Conservation (phyloP, 2,329 filamentous ascomycete genomes). For the Aspergillus phoenicis region DNA sequence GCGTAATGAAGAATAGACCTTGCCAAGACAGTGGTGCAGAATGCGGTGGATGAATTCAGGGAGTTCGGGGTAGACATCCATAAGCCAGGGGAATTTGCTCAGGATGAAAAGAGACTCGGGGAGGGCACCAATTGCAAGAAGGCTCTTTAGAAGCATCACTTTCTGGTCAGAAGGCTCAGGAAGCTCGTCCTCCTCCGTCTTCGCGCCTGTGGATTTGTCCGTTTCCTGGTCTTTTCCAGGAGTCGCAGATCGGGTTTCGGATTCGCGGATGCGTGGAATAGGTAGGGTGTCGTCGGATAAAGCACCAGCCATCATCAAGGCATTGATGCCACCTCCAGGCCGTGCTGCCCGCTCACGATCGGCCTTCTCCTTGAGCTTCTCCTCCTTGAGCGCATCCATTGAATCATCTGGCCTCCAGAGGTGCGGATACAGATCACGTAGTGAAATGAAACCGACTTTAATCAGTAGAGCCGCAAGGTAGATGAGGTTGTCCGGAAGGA, state of each 20-base stretch:
- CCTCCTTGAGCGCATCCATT: conserved; percentile 74
- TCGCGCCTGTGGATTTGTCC: conserved; percentile 39
- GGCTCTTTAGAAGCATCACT: conserved; percentile 75
- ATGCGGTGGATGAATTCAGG: conserved; percentile 82
- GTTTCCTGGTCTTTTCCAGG: conserved; percentile 57
- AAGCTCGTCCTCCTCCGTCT: conserved; percentile 51
- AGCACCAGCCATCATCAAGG: conserved; percentile 81
- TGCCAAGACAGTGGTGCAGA: conserved; percentile 76
- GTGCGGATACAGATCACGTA: conserved; percentile 88
- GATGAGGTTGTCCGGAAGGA: conserved; percentile 87
- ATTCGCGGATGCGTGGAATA: conserved; percentile 55
- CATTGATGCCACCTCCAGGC: conserved; percentile 75
- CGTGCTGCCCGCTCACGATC: conserved; percentile 73
- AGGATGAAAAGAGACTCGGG: conserved; percentile 92
- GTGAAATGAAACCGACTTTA: conserved; percentile 94
- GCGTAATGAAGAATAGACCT: conserved; percentile 63
- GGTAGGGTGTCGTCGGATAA: conserved; percentile 76
- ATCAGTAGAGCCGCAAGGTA: conserved; percentile 89
- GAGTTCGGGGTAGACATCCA: conserved; percentile 80
- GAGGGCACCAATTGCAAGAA: conserved; percentile 87
- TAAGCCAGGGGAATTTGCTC: conserved; percentile 88
- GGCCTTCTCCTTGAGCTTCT: conserved; percentile 72
- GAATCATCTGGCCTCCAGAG: conserved; percentile 81
- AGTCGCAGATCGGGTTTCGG: conserved; percentile 54
- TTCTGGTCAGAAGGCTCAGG: conserved; percentile 87